phyloP scores from a whole-genome alignment of 441 rosid species.

The Viola pubescens region DNA sequence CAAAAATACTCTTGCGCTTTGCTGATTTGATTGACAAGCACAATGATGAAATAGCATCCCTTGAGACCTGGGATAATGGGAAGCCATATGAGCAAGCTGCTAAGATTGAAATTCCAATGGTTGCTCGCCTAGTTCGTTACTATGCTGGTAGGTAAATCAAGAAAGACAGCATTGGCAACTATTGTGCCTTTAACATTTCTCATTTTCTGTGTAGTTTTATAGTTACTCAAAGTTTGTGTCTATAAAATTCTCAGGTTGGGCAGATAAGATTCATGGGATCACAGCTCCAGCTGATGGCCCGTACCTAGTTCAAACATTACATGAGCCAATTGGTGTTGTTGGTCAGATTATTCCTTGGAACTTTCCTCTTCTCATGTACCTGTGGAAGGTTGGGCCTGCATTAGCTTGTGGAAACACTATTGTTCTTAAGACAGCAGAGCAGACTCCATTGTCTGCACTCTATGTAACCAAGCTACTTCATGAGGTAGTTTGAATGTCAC shows the following conservation, averaged over 20 bases:
- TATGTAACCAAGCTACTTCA: constrained; percentile 40
- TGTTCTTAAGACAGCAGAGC: constrained; percentile 54
- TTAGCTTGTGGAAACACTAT: constrained; percentile 52
- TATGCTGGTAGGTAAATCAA: constrained; percentile 56
- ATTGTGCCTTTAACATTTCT: not conserved
- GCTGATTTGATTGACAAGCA: constrained; percentile 91
- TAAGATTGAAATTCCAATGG: constrained; percentile 56
- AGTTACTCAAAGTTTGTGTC: not conserved
- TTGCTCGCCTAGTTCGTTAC: constrained; percentile 60
- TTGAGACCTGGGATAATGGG: constrained; percentile 91
- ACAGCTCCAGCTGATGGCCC: constrained; percentile 52
- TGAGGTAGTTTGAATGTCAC: constrained; percentile 30
- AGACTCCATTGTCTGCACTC: constrained; percentile 54
- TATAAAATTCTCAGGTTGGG: constrained; percentile 47
- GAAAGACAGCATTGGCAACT: not conserved
- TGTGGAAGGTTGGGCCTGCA: constrained; percentile 63
- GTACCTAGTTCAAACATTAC: constrained; percentile 46
- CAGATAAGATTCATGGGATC: constrained; percentile 59
- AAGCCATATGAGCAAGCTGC: constrained; percentile 69
- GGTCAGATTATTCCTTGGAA: constrained; percentile 65
- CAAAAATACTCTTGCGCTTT: constrained; percentile 51
- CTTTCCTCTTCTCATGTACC: constrained; percentile 51
- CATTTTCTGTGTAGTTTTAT: not conserved
- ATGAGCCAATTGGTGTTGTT: constrained; percentile 60
- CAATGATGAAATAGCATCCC: constrained; percentile 64